Evolutionary conservation across 495 filamentous ascomycete species (phyloP).

Genomic region (Neurospora hispaniola): DNA sequence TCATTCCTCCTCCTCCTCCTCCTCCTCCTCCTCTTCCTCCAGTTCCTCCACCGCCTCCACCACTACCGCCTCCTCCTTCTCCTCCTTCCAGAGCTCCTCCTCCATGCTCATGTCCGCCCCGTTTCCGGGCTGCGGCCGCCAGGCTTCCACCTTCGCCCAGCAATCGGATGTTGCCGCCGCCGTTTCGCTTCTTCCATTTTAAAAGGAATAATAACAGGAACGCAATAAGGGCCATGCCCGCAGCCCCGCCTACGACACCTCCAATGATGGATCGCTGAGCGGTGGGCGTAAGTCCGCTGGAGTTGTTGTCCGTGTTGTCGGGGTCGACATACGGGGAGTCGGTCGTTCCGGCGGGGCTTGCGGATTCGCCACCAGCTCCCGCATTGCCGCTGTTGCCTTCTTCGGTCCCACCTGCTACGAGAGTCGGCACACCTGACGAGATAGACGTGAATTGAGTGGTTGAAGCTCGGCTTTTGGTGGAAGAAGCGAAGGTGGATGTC

Average conservation of each 20-base stretch:
- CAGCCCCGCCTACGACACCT: slow-evolving; percentile 55
- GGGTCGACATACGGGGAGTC: background rate
- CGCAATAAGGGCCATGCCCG: slow-evolving; percentile 49
- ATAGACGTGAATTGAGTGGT: slow-evolving; percentile 11
- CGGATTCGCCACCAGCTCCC: slow-evolving; percentile 3
- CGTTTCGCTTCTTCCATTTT: slow-evolving; percentile 42
- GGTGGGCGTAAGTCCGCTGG: slow-evolving; percentile 19
- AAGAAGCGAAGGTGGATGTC: slow-evolving; percentile 15
- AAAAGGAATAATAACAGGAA: slow-evolving; percentile 44
- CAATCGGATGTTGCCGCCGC: slow-evolving; percentile 17
- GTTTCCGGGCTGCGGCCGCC: background rate
- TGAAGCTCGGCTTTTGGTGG: slow-evolving; percentile 10
- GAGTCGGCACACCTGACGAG: background rate
- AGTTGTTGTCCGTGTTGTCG: slow-evolving; percentile 1
- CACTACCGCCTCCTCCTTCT: slow-evolving; percentile 4
- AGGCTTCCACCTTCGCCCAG: slow-evolving; percentile 19
- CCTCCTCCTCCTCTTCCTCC: background rate
- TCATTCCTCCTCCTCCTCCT: slow-evolving; percentile 23
- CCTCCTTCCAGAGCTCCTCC: background rate
- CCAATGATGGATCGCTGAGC: slow-evolving; percentile 42
- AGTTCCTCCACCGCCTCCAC: slow-evolving; percentile 17
- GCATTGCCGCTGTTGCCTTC: background rate
- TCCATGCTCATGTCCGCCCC: background rate
- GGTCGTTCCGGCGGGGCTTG: background rate
- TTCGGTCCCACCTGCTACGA: slow-evolving; percentile 5